These are phyloP conservation scores for Puccinia coronata DNA, from an alignment of 1,284 basidiomycete genomes.

Conservation along the genomic window DNA sequence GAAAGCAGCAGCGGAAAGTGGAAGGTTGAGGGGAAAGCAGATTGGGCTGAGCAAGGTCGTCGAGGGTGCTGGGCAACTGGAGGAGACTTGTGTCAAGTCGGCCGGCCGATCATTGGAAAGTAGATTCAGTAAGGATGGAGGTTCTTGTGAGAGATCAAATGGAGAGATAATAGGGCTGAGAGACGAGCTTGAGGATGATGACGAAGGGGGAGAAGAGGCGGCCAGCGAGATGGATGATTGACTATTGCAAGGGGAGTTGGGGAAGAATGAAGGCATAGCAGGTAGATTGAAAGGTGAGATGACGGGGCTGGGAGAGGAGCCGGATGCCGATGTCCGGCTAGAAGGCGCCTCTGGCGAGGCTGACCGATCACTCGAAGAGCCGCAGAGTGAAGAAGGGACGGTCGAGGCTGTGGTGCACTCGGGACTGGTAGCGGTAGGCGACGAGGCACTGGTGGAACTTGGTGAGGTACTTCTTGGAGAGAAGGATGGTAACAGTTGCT, in stretches of 20 bases:
- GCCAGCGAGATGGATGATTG: background rate
- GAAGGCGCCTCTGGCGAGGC: background rate
- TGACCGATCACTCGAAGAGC: background rate
- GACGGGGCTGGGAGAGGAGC: background rate
- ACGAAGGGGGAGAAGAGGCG: background rate
- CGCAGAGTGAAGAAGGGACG: background rate
- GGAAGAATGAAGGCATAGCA: background rate
- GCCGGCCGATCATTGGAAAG: background rate
- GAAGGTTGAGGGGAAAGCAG: background rate
- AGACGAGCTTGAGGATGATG: background rate
- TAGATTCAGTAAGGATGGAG: background rate
- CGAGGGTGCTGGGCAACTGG: background rate
- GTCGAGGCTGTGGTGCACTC: background rate
- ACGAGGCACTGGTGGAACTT: background rate
- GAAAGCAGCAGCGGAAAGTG: background rate
- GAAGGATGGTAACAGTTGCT: constrained; percentile 12
- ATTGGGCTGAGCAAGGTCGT: background rate
- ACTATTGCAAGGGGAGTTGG: background rate
- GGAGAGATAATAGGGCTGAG: background rate
- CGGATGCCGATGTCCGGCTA: background rate
- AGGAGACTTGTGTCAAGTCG: background rate
- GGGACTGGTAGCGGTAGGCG: background rate
- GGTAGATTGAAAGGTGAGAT: constrained; percentile 2
- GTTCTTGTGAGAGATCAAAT: background rate
- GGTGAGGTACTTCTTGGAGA: background rate